Base-by-base conservation (phyloP, 2,329 filamentous ascomycete genomes). In the Gaeumannomyces tritici region DNA sequence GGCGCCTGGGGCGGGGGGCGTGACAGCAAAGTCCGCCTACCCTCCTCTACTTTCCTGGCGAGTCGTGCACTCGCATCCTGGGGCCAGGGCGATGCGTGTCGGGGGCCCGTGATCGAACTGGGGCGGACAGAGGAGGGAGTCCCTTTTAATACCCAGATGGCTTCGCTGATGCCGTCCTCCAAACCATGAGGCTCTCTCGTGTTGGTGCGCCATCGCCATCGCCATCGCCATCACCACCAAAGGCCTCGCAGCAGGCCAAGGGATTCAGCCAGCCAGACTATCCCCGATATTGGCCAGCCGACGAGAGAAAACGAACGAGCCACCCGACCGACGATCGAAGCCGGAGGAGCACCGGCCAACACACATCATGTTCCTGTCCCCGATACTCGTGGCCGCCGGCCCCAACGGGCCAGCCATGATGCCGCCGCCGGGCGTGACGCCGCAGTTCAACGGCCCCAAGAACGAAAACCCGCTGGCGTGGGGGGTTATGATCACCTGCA, bases 391-490 rank as follows among this genome's bases (percentile, higher is more conserved):
- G 42, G 42, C 42, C n/a, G 42, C 18, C 21, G 42, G 42, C 42
- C 42, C 42, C 42, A 51, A 51, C n/a, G 42, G 42, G 18, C 42
- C 42, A 18, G 42, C 42, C 42, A 51, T 51, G 42, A 11, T 21
- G 42, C 61, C 61, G 18, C 61, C 61, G 18, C 31, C 24, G 2
- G 61, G 61, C 18, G 35, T 59, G 2, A 59, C 35, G 9, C 26
- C 56, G 12, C 31, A 62, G 27, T 63, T 63, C 15, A 59, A 57
- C 62, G 60, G 63, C 54, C 64, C 64, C 9, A 29, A 55, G 24
- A 64, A 65, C 55, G 18, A 56, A 15, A 66, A 66, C 55, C 61
- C 29, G 24, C 51, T 65, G 28, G 65, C 65, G 27, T 31, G 42
- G 42, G 51, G 33, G 15, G 62, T 66, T 56, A 63, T 60, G 57